Evolutionary conservation across 2,329 filamentous ascomycete genomes (phyloP), one percentile per base, ranked within the genome.

Genomic region (Periconia sp.): DNA sequence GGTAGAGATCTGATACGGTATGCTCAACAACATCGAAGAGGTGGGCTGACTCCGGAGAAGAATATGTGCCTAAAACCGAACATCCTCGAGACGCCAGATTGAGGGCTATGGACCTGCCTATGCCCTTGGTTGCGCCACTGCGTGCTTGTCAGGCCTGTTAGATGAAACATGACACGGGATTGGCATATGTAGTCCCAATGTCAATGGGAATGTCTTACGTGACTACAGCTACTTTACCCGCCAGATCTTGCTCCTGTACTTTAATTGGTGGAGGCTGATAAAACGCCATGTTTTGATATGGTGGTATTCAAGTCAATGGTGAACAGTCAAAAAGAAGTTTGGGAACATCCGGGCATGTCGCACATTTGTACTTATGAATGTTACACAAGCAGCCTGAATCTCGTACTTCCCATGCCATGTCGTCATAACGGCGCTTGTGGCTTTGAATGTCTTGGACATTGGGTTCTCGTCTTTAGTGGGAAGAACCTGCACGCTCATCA

Each of bases 31-130:
- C 47, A 15, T 62, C 52, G 51, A 66, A 61, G 35, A 58, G 55
- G 7, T 54, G 53, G 1, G 58, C 48, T 3, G 64, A 65, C 33
- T 62, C 41, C 57, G 55, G 49, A 30, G 63, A 59, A 6, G 68
- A 64, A 53, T 66, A 71, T 23, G 67, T 71, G 23, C 68, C 67
- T 17, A 71, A 49, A 49, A 71, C 58, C 33, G 65, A 67, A 53
- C 56, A 58, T 23, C 68, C 68, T 41, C 68, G 66, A 37, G 57
- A 60, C 14, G 66, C 57, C 33, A 71, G 65, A 19, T 66, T 50
- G 50, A 67, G 53, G 30, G 52, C 52, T 15, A 69, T 69, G 18
- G 63, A 62, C 6, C 62, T 59, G 14, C 65, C 64, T 35, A 65
- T 69, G 20, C 65, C 65, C 58, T 62, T 61, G 19, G 58, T 64